These are phyloP conservation scores for Galerina sulciceps DNA, from an alignment of 768 basidiomycete species.

Conservation along the genomic window DNA sequence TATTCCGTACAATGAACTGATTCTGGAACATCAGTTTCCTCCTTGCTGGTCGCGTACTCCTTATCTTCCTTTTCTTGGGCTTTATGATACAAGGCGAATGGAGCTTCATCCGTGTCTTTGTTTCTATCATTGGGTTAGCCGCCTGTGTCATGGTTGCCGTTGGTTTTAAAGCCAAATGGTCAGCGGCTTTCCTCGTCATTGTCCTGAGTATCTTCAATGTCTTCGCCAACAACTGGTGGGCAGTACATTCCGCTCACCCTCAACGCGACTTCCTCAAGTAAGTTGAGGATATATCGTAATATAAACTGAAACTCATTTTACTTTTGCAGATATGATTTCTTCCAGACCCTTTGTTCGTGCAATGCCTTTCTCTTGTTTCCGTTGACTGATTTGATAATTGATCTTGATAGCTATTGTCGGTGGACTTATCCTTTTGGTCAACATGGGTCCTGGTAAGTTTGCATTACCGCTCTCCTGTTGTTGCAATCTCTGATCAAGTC, in stretches of 20 bases:
- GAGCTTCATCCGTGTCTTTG: slow-evolving; percentile 83
- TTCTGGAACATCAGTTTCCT: slow-evolving; percentile 70
- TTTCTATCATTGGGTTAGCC: slow-evolving; percentile 87
- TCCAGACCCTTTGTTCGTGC: slow-evolving; percentile 88
- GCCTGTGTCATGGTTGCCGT: slow-evolving; percentile 97
- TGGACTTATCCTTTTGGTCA: slow-evolving; percentile 94
- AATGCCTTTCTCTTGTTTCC: not conserved
- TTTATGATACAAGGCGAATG: slow-evolving; percentile 95
- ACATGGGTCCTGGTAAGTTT: slow-evolving; percentile 90
- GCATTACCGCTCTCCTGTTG: not conserved
- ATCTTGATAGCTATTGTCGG: slow-evolving; percentile 79
- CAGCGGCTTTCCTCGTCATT: slow-evolving; percentile 92
- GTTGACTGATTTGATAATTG: slow-evolving; percentile 7
- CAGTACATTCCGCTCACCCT: slow-evolving; percentile 88
- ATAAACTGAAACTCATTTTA: slow-evolving; percentile 21
- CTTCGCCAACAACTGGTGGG: slow-evolving; percentile 99
- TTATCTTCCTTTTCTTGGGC: slow-evolving; percentile 99
- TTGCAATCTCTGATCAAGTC: slow-evolving; percentile 8
- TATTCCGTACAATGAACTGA: not conserved
- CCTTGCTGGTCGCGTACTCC: slow-evolving; percentile 92
- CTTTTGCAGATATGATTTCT: slow-evolving; percentile 88
- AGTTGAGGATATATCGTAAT: slow-evolving; percentile 30
- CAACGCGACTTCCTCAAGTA: slow-evolving; percentile 98
- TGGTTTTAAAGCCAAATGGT: slow-evolving; percentile 99
- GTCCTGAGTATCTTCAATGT: slow-evolving; percentile 95